Percentiles rank a stretch among this genome's conserved stretches.
Evolutionary conservation across 768 basidiomycete species (phyloP).

Genomic region (Scleroderma bovista): DNA sequence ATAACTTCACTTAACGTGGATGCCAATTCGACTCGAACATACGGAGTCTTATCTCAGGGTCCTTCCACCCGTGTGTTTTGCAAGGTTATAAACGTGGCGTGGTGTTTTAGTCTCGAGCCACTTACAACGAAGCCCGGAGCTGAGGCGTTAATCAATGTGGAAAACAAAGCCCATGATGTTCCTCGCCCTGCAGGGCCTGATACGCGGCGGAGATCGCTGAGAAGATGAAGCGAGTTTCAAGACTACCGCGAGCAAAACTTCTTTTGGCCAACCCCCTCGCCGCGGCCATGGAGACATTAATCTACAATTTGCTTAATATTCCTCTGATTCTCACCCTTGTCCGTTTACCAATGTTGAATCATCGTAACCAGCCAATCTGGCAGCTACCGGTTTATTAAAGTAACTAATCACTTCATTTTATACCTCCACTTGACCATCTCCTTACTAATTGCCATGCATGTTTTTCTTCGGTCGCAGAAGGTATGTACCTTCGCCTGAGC

Average conservation of each 20-base stretch:
- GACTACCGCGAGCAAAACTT: background rate
- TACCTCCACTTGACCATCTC: too few relatives aligned
- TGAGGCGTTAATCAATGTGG: slow-evolving; percentile 10
- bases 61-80: slow-evolving; percentile 16
- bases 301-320: too few relatives aligned
- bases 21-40: slow-evolving; percentile 18
- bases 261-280: slow-evolving; percentile 5
- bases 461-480: slow-evolving; percentile 2
- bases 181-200: slow-evolving; percentile 11
- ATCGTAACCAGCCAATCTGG: too few relatives aligned
- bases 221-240: slow-evolving; percentile 7
- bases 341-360: too few relatives aligned
- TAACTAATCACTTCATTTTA: too few relatives aligned
- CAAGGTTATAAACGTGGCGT: slow-evolving; percentile 11
- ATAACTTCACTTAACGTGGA: slow-evolving; percentile 21
- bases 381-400: too few relatives aligned
- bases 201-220: slow-evolving; percentile 27
- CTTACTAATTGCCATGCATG: too few relatives aligned
- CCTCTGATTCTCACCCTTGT: too few relatives aligned
- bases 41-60: slow-evolving; percentile 27
- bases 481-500: background rate
- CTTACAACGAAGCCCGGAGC: background rate
- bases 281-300: too few relatives aligned
- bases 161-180: slow-evolving; percentile 1
- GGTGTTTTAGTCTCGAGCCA: background rate